A percentile compares a stretch with the other conserved stretches of the same genome.
Conservation (phyloP, 495 filamentous ascomycete species). For the Wilcoxina mikolae region DNA sequence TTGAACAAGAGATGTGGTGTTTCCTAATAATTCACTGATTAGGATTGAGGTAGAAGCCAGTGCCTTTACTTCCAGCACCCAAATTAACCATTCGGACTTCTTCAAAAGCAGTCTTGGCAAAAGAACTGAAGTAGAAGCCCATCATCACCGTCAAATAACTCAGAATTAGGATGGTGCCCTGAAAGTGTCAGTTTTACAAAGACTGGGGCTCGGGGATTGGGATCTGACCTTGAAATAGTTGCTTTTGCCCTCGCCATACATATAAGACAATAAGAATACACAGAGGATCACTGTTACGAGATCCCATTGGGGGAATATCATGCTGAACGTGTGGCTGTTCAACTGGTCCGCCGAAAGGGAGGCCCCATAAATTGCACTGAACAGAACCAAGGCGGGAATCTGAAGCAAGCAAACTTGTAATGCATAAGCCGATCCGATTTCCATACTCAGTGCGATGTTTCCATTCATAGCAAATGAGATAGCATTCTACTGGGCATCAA, state of each 20-base stretch:
- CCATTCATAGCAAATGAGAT: constrained; percentile 99
- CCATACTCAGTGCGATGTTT: constrained; percentile 98
- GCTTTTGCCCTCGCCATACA: constrained; percentile 96
- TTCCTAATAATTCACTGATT: background rate
- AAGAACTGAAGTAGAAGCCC: constrained; percentile 65
- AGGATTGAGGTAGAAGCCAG: constrained; percentile 5
- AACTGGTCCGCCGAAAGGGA: constrained; percentile 44
- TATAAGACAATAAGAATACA: constrained; percentile 91
- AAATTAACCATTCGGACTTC: constrained; percentile 11
- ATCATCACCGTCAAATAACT: constrained; percentile 85
- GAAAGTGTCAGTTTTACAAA: background rate
- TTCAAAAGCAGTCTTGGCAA: constrained; percentile 10
- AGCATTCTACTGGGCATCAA: constrained; percentile 53
- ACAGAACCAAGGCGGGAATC: constrained; percentile 83
- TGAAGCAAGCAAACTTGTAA: constrained; percentile 96
- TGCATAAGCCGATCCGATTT: constrained; percentile 95
- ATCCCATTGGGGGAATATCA: constrained; percentile 98
- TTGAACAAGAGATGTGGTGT: too few relatives aligned
- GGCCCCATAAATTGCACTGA: constrained; percentile 51
- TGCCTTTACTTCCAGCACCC: constrained; percentile 22
- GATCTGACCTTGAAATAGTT: constrained; percentile 56
- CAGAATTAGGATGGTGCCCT: constrained; percentile 82
- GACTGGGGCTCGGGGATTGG: background rate
- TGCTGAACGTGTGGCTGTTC: constrained; percentile 65
- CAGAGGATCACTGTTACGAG: constrained; percentile 96